Percentiles rank a stretch among this genome's conserved stretches.
Evolutionary conservation across 176 grass and related monocot species (phyloP).

Genomic region (Eragrostis nindensis): DNA sequence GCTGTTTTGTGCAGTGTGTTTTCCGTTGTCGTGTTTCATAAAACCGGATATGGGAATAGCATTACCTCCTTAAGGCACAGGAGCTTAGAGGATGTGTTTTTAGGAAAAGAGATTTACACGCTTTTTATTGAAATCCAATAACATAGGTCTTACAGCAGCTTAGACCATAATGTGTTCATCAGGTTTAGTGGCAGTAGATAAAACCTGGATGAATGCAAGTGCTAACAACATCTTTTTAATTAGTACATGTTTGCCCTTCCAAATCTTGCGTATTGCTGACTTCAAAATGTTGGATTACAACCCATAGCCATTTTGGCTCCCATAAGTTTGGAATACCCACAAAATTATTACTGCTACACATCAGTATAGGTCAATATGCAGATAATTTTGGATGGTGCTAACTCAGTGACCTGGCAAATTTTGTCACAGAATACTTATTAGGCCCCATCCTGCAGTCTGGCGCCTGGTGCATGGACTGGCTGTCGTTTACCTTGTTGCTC

Average conservation of each 20-base stretch:
- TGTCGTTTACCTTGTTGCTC: conserved; percentile 92
- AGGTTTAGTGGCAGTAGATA: neutral
- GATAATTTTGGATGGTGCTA: conserved; percentile 32
- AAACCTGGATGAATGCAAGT: neutral
- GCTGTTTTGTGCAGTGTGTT: neutral
- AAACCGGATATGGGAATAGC: neutral
- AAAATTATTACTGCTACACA: conserved; percentile 1
- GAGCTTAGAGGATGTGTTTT: too few species aligned
- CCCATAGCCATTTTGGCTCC: neutral
- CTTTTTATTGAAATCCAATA: neutral
- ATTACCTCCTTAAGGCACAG: neutral
- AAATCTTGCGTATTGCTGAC: neutral
- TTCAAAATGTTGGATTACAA: neutral
- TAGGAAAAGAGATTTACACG: neutral
- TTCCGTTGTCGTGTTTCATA: conserved; percentile 4
- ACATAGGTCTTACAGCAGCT: neutral
- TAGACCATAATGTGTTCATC: conserved; percentile 11
- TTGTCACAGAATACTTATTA: conserved; percentile 87
- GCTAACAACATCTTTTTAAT: neutral
- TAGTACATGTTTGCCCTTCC: conserved; percentile 12
- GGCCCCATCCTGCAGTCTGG: conserved; percentile 97
- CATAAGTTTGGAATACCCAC: conserved; percentile 11
- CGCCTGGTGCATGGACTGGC: conserved; percentile 93
- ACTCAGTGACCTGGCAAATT: conserved; percentile 38
- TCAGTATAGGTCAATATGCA: neutral